Conservation (phyloP, 2,329 filamentous ascomycete species). For the Fulvia fulva region DNA sequence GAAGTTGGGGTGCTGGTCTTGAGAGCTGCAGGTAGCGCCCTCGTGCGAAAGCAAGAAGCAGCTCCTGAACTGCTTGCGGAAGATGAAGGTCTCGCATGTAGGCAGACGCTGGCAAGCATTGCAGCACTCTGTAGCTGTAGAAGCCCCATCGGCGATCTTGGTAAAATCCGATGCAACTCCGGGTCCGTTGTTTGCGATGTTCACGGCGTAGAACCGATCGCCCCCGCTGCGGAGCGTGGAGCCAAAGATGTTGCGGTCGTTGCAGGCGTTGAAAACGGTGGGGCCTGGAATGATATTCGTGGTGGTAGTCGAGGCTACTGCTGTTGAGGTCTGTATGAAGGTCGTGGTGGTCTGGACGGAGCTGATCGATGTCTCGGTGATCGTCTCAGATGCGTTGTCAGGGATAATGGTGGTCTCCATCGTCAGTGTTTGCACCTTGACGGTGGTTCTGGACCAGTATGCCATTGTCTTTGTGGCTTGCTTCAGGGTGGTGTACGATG, state of each 20-base stretch:
- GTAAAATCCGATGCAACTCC: slow-evolving; percentile 8
- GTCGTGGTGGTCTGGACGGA: slow-evolving; percentile 7
- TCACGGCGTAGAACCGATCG: slow-evolving; percentile 1
- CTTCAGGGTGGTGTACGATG: neutral
- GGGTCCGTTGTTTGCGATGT: slow-evolving; percentile 8
- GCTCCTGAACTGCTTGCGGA: slow-evolving; percentile 6
- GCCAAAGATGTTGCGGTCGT: slow-evolving; percentile 4
- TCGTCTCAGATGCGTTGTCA: neutral
- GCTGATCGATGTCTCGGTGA: neutral
- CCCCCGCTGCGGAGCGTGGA: neutral
- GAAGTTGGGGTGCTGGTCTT: slow-evolving; percentile 12
- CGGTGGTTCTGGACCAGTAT: neutral
- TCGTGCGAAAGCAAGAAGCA: slow-evolving; percentile 13
- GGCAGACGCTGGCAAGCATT: slow-evolving; percentile 8
- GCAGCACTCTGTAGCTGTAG: slow-evolving; percentile 8
- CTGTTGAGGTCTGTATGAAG: neutral
- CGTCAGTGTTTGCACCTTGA: neutral
- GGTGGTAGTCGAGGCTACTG: neutral
- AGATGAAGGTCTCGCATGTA: slow-evolving; percentile 13
- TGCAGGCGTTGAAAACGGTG: slow-evolving; percentile 6
- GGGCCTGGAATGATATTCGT: slow-evolving; percentile 4
- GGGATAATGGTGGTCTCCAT: neutral
- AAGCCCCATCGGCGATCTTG: slow-evolving; percentile 8
- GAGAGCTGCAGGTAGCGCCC: slow-evolving; percentile 1
- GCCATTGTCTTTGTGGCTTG: neutral